Evolutionary conservation across 2,329 filamentous ascomycete genomes (phyloP).

Genomic region (Fonsecaea multimorphosa): DNA sequence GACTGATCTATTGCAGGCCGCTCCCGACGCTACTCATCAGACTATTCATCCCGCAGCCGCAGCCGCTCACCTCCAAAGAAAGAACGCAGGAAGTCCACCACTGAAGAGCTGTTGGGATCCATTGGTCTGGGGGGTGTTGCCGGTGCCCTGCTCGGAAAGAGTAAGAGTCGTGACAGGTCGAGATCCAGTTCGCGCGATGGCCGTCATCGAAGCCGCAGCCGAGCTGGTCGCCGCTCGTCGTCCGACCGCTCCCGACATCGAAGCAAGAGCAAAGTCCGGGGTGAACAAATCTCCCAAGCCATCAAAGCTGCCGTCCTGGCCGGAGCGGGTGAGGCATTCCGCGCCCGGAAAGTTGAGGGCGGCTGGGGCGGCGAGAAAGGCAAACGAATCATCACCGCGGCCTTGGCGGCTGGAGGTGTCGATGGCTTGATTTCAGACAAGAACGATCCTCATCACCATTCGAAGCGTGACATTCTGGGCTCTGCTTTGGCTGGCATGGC

Average conservation of each 20-base stretch:
- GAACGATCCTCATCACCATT: constrained; percentile 71
- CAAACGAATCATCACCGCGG: constrained; percentile 87
- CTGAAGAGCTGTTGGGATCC: constrained; percentile 59
- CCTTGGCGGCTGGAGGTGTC: constrained; percentile 81
- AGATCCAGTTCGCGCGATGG: constrained; percentile 66
- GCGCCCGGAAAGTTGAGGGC: constrained; percentile 84
- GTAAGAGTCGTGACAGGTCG: constrained; percentile 66
- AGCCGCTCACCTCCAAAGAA: constrained; percentile 47
- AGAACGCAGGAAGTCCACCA: constrained; percentile 54
- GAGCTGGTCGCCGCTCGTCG: constrained; percentile 49
- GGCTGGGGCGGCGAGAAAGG: constrained; percentile 91
- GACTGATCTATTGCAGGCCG: constrained; percentile 31
- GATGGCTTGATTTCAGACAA: constrained; percentile 70
- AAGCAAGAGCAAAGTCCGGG: constrained; percentile 53
- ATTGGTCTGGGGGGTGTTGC: constrained; percentile 64
- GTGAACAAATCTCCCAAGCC: constrained; percentile 76
- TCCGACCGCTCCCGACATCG: constrained; percentile 61
- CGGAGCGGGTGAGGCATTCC: constrained; percentile 90
- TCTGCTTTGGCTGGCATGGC: constrained; percentile 88
- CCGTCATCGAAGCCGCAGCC: constrained; percentile 57
- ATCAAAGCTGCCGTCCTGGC: constrained; percentile 90
- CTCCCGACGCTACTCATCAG: constrained; percentile 41
- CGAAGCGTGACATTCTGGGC: constrained; percentile 80
- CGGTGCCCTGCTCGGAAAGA: constrained; percentile 57
- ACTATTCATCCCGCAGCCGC: constrained; percentile 48